A percentile compares a stretch with the other conserved stretches of the same genome.
These are phyloP conservation scores for Penstemon eatonii DNA, from an alignment of 257 asterid genomes.

Conservation along the genomic window DNA sequence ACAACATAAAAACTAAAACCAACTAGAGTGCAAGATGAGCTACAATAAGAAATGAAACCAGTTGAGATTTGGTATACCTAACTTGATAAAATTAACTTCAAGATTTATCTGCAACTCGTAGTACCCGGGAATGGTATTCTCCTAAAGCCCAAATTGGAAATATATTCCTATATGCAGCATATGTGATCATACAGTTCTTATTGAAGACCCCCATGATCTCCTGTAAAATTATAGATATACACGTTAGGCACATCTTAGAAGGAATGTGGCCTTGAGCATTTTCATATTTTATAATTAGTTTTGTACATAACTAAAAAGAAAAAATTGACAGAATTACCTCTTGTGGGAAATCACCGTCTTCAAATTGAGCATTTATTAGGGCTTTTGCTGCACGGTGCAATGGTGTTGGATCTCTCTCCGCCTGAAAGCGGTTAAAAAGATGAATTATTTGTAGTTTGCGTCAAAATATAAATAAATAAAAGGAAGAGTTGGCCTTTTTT, in stretches of 20 bases:
- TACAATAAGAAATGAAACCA: not conserved
- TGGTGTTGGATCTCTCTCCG: slow-evolving; percentile 79
- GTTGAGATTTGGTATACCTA: not conserved
- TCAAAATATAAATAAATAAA: not conserved
- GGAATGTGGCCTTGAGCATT: not conserved
- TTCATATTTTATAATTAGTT: not conserved
- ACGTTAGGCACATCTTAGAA: not conserved
- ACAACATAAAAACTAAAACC: too few relatives aligned
- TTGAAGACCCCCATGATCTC: slow-evolving; percentile 94
- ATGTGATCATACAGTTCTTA: slow-evolving; percentile 85
- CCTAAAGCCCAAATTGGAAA: slow-evolving; percentile 98
- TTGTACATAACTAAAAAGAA: not conserved
- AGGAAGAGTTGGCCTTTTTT: not conserved
- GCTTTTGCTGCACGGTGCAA: slow-evolving; percentile 84
- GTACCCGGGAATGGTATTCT: slow-evolving; percentile 60
- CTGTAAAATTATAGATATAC: slow-evolving; percentile 33
- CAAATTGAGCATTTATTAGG: slow-evolving; percentile 80
- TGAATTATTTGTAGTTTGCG: not conserved
- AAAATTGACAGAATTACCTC: slow-evolving; percentile 51
- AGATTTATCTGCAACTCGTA: slow-evolving; percentile 28
- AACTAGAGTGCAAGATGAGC: not conserved
- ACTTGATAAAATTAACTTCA: slow-evolving; percentile 14
- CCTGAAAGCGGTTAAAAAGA: slow-evolving; percentile 48
- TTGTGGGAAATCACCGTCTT: slow-evolving; percentile 94
- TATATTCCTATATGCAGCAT: slow-evolving; percentile 85